phyloP scores from a whole-genome alignment of 805 yeast species.

The Metschnikowia corniflorae region DNA sequence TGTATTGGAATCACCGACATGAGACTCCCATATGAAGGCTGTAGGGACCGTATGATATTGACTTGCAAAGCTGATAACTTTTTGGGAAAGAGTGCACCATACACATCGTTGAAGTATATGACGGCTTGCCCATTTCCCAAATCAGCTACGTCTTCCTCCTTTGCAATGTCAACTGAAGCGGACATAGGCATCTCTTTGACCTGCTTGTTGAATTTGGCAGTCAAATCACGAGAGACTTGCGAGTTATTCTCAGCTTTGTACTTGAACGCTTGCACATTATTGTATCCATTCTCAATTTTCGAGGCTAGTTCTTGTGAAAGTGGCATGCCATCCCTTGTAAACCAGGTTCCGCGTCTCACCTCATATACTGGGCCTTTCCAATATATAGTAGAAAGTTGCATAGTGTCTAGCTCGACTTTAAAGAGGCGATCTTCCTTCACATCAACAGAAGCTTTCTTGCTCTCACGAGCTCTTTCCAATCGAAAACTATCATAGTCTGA shows the following conservation, averaged over 20 bases:
- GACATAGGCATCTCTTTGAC: conserved; percentile 7
- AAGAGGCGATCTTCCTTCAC: conserved; percentile 83
- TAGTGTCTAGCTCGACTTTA: conserved; percentile 57
- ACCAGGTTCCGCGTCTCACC: conserved; percentile 86
- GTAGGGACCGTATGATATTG: conserved; percentile 33
- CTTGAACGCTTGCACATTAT: conserved; percentile 26
- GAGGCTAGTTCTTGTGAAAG: conserved; percentile 47
- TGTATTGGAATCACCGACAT: conserved; percentile 48
- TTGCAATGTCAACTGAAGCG: conserved; percentile 16
- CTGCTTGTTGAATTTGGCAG: conserved; percentile 20
- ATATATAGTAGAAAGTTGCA: conserved; percentile 63
- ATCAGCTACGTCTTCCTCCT: conserved; percentile 29
- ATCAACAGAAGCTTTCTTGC: conserved; percentile 31
- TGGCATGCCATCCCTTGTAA: conserved; percentile 55
- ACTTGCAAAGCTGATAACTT: conserved; percentile 39
- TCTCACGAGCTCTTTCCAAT: conserved; percentile 49
- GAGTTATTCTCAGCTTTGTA: conserved; percentile 13
- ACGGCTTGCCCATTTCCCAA: conserved; percentile 34
- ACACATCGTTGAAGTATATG: conserved; percentile 37
- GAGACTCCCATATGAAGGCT: conserved; percentile 31
- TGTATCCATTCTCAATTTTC: conserved; percentile 58
- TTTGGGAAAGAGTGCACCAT: conserved; percentile 48
- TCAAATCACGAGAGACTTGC: conserved; percentile 12
- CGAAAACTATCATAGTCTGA: conserved; percentile 56
- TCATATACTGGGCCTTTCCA: conserved; percentile 90